Percentiles rank a stretch among this genome's conserved stretches.
phyloP scores from a whole-genome alignment of 495 filamentous ascomycete genomes.

The Poronia punctata region DNA sequence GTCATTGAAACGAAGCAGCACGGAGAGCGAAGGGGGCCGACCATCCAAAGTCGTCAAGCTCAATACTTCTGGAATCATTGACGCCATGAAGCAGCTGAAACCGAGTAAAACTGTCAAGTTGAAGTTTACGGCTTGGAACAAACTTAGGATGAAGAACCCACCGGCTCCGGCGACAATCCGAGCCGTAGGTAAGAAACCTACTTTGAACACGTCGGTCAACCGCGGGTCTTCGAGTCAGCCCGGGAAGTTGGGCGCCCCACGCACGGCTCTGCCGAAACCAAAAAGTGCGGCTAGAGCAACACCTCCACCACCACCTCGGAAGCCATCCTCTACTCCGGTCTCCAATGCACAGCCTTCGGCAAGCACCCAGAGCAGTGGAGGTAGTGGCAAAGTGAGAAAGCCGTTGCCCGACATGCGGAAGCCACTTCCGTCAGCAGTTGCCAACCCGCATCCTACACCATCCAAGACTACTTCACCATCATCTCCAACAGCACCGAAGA shows the following conservation, averaged over 20 bases:
- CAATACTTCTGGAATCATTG: slow-evolving; percentile 15
- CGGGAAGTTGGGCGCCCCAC: too few relatives aligned
- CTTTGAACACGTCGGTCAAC: too few relatives aligned
- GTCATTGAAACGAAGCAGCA: slow-evolving; percentile 18
- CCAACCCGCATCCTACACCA: slow-evolving; percentile 14
- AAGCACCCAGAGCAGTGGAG: neutral
- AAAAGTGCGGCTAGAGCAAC: neutral
- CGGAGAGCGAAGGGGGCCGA: slow-evolving; percentile 21
- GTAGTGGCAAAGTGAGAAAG: slow-evolving; percentile 20
- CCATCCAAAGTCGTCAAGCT: slow-evolving; percentile 34
- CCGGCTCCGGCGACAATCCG: slow-evolving; percentile 2
- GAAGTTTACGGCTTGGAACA: slow-evolving; percentile 22
- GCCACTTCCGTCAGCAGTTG: slow-evolving; percentile 31
- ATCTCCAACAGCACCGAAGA: slow-evolving; percentile 10
- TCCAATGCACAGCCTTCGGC: slow-evolving; percentile 2
- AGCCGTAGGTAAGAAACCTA: slow-evolving; percentile 5
- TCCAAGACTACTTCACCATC: slow-evolving; percentile 17
- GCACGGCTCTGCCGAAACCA: too few relatives aligned
- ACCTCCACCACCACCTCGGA: slow-evolving; percentile 9
- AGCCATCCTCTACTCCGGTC: slow-evolving; percentile 8
- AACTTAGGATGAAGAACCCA: slow-evolving; percentile 10
- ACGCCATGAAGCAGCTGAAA: slow-evolving; percentile 12
- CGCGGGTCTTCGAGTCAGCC: too few relatives aligned
- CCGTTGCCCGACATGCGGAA: slow-evolving; percentile 30
- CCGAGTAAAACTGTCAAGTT: slow-evolving; percentile 12